Evolutionary conservation across 257 asterid genomes (phyloP), one percentile per base, ranked within the genome.

Genomic region (Cruciata laevipes): DNA sequence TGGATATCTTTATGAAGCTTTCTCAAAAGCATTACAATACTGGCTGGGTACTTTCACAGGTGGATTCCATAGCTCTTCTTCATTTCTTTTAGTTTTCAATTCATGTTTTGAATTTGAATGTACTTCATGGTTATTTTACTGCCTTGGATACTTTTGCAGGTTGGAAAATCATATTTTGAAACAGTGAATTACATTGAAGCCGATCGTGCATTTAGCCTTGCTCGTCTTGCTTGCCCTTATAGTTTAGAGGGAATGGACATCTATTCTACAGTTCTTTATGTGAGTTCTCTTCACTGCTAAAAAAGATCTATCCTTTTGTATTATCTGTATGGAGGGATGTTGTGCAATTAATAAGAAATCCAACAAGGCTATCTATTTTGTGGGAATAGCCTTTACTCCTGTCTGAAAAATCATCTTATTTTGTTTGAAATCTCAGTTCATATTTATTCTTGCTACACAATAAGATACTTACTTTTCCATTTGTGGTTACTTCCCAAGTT

Each of bases 11-110:
- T 69, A 47, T 69, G 61, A 92, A 83, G 81, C 95, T 92, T 65
- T 87, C 98, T 0, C 87, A 78, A 67, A 92, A 89, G 80, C 98
- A 89, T 74, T 92, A 89, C 75, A 88, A 87, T 78, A 89, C 97
- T 0, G 97, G 95, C 81, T 89, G 98, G 97, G 97, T 92, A 71
- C 97, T 86, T 72, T 86, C 96, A 70, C 98, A 89, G 91, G 95
- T 88, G 78, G 61, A 21, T 49, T 71, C 70, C 38, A 61, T 68
- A 32, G 20, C 65, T 58, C 24, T 59, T 35, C 23, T 10, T 59
- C 38, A 52, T 64, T n/a, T 20, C 23, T 24, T 58, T 18, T 56
- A 35, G 9, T 61, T 61, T 61, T 61, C 20, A 38, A 17, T 49
- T 25, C 47, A 47, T 17, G 70, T 58, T 14, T 49, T 18, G 18